Conservation (phyloP, 805 yeast genomes). For the Candida multigemmis region DNA sequence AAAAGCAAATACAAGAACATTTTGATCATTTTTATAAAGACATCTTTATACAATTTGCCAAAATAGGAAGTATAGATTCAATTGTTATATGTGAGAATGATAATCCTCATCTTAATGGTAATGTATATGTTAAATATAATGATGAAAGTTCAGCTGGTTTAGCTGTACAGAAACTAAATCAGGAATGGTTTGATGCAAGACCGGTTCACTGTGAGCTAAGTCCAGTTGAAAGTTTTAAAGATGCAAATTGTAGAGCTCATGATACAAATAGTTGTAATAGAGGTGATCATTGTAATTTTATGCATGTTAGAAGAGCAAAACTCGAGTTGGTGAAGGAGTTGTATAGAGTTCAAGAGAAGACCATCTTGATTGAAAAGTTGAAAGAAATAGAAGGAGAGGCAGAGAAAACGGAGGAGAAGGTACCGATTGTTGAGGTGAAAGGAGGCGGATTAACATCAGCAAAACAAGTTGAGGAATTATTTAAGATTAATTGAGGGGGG, state of each 20-base stretch:
- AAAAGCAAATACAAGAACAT: constrained; percentile 30
- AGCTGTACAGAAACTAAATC: constrained; percentile 56
- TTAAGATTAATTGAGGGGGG: too few relatives aligned
- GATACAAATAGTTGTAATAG: constrained; percentile 60
- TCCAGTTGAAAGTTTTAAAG: constrained; percentile 63
- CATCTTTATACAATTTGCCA: constrained; percentile 51
- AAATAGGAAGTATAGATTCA: constrained; percentile 44
- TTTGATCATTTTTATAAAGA: constrained; percentile 66
- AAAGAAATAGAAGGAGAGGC: constrained; percentile 1
- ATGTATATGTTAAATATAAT: constrained; percentile 64
- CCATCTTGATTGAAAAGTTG: constrained; percentile 9
- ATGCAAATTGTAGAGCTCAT: constrained; percentile 69
- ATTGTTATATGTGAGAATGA: constrained; percentile 76
- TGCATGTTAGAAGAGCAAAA: constrained; percentile 63
- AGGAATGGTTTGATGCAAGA: constrained; percentile 71
- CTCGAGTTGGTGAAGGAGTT: constrained; percentile 32
- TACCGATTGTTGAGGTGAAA: too few relatives aligned
- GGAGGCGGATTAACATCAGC: too few relatives aligned
- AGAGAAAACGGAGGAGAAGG: constrained; percentile 1
- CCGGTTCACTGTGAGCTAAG: constrained; percentile 77
- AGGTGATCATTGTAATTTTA: constrained; percentile 79
- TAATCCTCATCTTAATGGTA: constrained; percentile 77
- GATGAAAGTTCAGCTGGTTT: constrained; percentile 46
- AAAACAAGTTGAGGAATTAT: too few relatives aligned
- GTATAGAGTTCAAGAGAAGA: constrained; percentile 26